phyloP scores from a whole-genome alignment of 306 rosid species.

The Citrullus colocynthis region DNA sequence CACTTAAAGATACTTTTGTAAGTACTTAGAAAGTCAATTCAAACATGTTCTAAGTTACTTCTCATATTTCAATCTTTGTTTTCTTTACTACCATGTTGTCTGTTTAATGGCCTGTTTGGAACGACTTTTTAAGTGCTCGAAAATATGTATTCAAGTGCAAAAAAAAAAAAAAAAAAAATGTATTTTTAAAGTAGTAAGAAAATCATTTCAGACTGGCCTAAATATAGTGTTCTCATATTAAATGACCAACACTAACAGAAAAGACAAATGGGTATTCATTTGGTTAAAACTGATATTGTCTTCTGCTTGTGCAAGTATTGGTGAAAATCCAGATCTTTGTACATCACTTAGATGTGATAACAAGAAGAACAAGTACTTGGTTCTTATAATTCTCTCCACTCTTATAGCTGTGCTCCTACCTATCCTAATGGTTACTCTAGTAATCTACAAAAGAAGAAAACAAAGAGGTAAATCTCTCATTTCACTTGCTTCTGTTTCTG shows the following conservation, averaged over 20 bases:
- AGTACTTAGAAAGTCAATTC: too few species aligned
- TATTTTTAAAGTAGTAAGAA: too few species aligned
- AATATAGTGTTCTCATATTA: background rate
- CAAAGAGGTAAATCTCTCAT: background rate
- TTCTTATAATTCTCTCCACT: constrained; percentile 17
- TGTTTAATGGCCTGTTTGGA: too few species aligned
- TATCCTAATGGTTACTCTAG: background rate
- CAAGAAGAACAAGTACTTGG: constrained; percentile 1
- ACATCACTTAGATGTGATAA: background rate
- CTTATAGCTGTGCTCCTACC: background rate
- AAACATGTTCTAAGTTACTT: background rate
- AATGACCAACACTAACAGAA: too few species aligned
- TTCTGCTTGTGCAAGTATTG: constrained; percentile 10
- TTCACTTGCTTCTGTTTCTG: background rate
- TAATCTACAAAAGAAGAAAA: constrained; percentile 6
- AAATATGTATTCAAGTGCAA: too few species aligned
- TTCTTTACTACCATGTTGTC: background rate
- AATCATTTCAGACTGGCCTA: too few species aligned
- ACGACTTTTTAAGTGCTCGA: too few species aligned
- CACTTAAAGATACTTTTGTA: too few species aligned
- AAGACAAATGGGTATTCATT: background rate
- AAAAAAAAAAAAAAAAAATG: too few species aligned
- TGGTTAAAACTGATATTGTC: background rate
- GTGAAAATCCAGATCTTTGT: constrained; percentile 12
- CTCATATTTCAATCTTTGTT: background rate